phyloP scores from a whole-genome alignment of 805 yeast genomes.

The Myxozyma melibiosi region DNA sequence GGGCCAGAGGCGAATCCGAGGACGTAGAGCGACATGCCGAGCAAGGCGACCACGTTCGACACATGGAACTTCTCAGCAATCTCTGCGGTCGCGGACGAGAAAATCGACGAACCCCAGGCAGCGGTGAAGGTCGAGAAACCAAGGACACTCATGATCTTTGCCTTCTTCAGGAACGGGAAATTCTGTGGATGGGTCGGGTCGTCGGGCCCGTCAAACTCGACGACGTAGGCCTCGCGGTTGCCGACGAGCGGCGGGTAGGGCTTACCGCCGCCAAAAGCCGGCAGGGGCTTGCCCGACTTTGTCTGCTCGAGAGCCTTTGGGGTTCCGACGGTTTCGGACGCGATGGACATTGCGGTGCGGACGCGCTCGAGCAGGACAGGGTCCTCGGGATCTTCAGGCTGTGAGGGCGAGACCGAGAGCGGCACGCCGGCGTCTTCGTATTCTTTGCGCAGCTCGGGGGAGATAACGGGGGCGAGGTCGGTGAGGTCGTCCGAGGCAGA shows the following conservation, averaged over 20 bases:
- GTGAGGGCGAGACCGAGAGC: slow-evolving; percentile 14
- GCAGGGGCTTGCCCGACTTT: slow-evolving; percentile 35
- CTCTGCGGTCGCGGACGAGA: slow-evolving; percentile 60
- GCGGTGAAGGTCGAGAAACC: slow-evolving; percentile 56
- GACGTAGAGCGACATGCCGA: slow-evolving; percentile 81
- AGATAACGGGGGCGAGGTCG: slow-evolving; percentile 18
- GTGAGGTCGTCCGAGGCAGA: slow-evolving; percentile 1
- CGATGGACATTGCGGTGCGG: slow-evolving; percentile 22
- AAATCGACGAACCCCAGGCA: slow-evolving; percentile 83
- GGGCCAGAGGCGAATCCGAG: slow-evolving; percentile 95
- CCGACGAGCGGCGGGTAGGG: slow-evolving; percentile 65
- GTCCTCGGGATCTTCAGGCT: slow-evolving; percentile 8
- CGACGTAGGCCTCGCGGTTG: slow-evolving; percentile 58
- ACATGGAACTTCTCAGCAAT: slow-evolving; percentile 55
- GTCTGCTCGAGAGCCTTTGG: slow-evolving; percentile 5
- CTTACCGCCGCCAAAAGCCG: slow-evolving; percentile 69
- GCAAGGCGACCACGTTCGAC: slow-evolving; percentile 66
- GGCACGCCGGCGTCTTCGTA: slow-evolving; percentile 23
- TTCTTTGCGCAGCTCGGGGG: slow-evolving; percentile 15
- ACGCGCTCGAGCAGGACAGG: slow-evolving; percentile 19
- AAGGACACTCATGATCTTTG: slow-evolving; percentile 48
- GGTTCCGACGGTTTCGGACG: slow-evolving; percentile 24
- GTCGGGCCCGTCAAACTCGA: slow-evolving; percentile 72
- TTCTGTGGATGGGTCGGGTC: slow-evolving; percentile 84
- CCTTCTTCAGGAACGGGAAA: slow-evolving; percentile 60